Evolutionary conservation across 192 early-diverging fungal genomes (phyloP), one percentile per base, ranked within the genome.

Genomic region (Coemansia sp.): DNA sequence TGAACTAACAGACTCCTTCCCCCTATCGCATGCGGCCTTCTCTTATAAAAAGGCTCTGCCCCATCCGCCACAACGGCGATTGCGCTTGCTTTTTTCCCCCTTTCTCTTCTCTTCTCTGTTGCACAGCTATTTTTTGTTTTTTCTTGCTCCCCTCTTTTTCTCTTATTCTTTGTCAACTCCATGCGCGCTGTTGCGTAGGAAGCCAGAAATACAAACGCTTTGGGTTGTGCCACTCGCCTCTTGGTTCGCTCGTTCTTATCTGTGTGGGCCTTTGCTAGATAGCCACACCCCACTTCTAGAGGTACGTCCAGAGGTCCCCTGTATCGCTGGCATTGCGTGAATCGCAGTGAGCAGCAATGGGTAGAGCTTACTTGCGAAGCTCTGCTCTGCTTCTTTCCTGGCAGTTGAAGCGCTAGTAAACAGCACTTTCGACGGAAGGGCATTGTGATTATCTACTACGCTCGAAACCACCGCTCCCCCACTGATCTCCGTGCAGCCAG

Each of bases 221-320:
- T 53, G 50, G 50, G 50, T 53, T 53, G 50, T 53, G 50, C 50
- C 25, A 33, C 28, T 53, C 26, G 26, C 28, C 50, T 13, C 31
- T 53, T 31, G 50, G 50, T 53, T 28, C 26, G 50, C 50, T 53
- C 26, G 23, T 14, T 53, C 50, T 53, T 53, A 53, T 53, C 50
- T 52, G 48, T 26, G 48, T 53, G 11, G 48, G 48, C n/a, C 0
- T 52, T 23, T 21, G 13, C 21, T 52, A 3, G 2, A 11, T 13
- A 23, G 23, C 48, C 48, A 23, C 12, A 26, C 48, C 13, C 48
- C n/a, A n/a, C 26, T 25, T 52, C 0, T 26, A 45, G 42, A 45
- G 42, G 42, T 52, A 23, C n/a, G 48, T 52, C 25, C 25, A 26
- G 48, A 41, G 38, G 16, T 48, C 23, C 48, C 6, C 21, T 25